Conservation (phyloP, 2,329 filamentous ascomycete genomes). For the Xylariaceae sp. region DNA sequence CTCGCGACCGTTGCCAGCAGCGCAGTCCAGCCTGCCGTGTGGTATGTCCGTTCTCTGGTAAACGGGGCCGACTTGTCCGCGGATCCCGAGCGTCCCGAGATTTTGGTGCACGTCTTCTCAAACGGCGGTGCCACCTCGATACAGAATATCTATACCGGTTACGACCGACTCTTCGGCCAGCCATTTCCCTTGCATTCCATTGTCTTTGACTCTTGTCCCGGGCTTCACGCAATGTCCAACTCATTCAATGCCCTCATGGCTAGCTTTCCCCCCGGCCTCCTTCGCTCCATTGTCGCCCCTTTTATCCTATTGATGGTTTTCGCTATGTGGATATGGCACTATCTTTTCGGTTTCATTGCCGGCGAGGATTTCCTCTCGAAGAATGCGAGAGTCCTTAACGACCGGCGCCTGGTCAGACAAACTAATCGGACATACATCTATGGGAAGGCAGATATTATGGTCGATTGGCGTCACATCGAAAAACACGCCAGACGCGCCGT, state of each 20-base stretch:
- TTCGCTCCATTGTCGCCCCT: constrained; percentile 32
- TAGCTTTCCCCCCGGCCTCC: constrained; percentile 33
- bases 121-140: constrained; percentile 48
- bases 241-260: constrained; percentile 40
- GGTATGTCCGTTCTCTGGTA: constrained; percentile 36
- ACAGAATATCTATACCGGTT: constrained; percentile 37
- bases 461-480: constrained; percentile 46
- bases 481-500: constrained; percentile 42
- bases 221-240: constrained; percentile 39
- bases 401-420: constrained; percentile 36
- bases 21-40: constrained; percentile 39
- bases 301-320: constrained; percentile 36
- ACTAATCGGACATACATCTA: constrained; percentile 50
- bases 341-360: constrained; percentile 31
- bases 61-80: constrained; percentile 23
- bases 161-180: constrained; percentile 27
- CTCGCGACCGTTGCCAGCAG: constrained; percentile 31
- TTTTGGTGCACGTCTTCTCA: constrained; percentile 50
- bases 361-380: constrained; percentile 33
- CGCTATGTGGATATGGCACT: constrained; percentile 32
- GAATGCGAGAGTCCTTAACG: constrained; percentile 39
- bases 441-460: constrained; percentile 44
- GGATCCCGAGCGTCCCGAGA: constrained; percentile 28
- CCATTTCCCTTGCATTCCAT: constrained; percentile 41
- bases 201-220: constrained; percentile 48